Conservation (phyloP, 768 basidiomycete species). For the Cubamyces lactineus region DNA sequence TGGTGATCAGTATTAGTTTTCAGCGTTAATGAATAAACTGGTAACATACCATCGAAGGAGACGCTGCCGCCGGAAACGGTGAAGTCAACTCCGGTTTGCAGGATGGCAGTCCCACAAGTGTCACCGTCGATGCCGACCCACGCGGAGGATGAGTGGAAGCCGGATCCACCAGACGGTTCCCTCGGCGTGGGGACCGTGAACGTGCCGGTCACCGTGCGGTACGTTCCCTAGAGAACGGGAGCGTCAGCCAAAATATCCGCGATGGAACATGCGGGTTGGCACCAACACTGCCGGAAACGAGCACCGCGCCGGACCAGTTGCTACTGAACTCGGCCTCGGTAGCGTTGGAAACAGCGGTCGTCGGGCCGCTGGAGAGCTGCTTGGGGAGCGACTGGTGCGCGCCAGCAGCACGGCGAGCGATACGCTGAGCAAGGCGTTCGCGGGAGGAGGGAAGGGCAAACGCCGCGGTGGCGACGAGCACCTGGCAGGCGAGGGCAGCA, state of each 20-base stretch:
- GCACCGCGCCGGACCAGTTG: constrained; percentile 43
- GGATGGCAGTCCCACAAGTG: constrained; percentile 40
- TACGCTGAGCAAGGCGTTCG: constrained; percentile 27
- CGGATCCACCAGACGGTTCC: constrained; percentile 32
- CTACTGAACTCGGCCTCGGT: constrained; percentile 36
- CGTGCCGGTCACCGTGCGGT: constrained; percentile 41
- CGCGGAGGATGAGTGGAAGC: constrained; percentile 37
- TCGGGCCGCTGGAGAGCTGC: not conserved
- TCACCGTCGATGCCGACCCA: constrained; percentile 45
- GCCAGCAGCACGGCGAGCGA: constrained; percentile 28
- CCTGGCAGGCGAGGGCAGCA: constrained; percentile 27
- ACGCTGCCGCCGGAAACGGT: constrained; percentile 29
- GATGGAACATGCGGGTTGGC: not conserved
- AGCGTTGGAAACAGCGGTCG: constrained; percentile 20
- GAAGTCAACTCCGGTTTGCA: constrained; percentile 43
- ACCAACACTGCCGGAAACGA: constrained; percentile 31
- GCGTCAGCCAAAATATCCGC: not conserved
- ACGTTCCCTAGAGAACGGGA: constrained; percentile 32
- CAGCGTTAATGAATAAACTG: no score
- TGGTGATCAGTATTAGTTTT: no score
- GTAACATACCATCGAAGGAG: constrained; percentile 36
- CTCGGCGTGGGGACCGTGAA: constrained; percentile 39
- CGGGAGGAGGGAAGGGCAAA: constrained; percentile 27
- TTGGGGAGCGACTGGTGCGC: constrained; percentile 21
- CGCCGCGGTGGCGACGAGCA: constrained; percentile 31